Conservation (phyloP, 805 yeast genomes). For the Limtongia smithiae region DNA sequence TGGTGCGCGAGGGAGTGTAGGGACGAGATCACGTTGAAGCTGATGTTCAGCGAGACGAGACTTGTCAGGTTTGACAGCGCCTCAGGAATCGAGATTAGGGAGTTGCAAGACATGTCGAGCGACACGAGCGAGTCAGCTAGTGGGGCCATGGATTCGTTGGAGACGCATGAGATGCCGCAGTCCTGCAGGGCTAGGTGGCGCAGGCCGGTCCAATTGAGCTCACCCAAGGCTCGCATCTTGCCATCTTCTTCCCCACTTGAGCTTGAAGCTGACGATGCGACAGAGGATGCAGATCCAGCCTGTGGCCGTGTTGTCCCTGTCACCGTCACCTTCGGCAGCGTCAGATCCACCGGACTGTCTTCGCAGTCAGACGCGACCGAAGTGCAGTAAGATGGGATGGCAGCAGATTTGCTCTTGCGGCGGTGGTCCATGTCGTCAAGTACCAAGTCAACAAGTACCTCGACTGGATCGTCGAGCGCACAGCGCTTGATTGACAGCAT, state of each 20-base stretch:
- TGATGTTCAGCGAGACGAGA: constrained; percentile 56
- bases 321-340: too few relatives aligned
- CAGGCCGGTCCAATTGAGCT: constrained; percentile 40
- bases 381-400: constrained; percentile 5
- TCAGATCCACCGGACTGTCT: background rate
- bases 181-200: constrained; percentile 45
- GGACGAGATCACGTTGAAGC: constrained; percentile 51
- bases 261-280: constrained; percentile 28
- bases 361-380: too few relatives aligned
- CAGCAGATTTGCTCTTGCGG: constrained; percentile 38
- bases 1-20: constrained; percentile 23
- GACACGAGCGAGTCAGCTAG: constrained; percentile 39
- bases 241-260: constrained; percentile 24
- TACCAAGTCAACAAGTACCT: constrained; percentile 47
- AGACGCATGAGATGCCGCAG: constrained; percentile 39
- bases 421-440: constrained; percentile 49
- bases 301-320: constrained; percentile 1
- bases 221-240: constrained; percentile 26
- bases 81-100: constrained; percentile 49
- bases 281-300: constrained; percentile 19
- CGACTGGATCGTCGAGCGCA: constrained; percentile 51
- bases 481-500: constrained; percentile 53
- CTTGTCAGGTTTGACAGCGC: constrained; percentile 50
- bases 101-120: constrained; percentile 55
- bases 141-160: constrained; percentile 36